Conservation (phyloP, 192 early-diverging fungal genomes). For the Helicostylum pulchrum region DNA sequence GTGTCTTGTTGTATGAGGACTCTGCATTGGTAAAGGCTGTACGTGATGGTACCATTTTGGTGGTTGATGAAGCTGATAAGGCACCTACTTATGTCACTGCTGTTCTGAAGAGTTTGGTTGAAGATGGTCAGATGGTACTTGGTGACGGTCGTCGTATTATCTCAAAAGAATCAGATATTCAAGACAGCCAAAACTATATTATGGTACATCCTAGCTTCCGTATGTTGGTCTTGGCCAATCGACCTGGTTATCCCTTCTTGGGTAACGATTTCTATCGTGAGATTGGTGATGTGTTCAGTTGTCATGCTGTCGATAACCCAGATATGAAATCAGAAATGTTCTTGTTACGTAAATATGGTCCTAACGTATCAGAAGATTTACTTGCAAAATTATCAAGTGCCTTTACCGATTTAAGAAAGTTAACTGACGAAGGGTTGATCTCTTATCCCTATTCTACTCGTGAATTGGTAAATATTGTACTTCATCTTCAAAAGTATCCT, state of each 20-base stretch:
- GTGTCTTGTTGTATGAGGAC: slow-evolving; percentile 68
- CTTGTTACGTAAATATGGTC: slow-evolving; percentile 68
- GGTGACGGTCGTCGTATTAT: slow-evolving; percentile 73
- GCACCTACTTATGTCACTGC: slow-evolving; percentile 78
- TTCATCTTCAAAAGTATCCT: slow-evolving; percentile 69
- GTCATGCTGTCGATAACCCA: slow-evolving; percentile 77
- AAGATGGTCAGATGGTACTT: slow-evolving; percentile 77
- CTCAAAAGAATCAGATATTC: slow-evolving; percentile 42
- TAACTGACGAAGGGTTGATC: slow-evolving; percentile 73
- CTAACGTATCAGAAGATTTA: slow-evolving; percentile 64
- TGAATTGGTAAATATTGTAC: slow-evolving; percentile 76
- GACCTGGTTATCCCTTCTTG: slow-evolving; percentile 74
- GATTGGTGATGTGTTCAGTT: slow-evolving; percentile 76
- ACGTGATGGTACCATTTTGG: slow-evolving; percentile 52
- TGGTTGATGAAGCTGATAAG: slow-evolving; percentile 84
- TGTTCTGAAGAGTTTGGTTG: slow-evolving; percentile 67
- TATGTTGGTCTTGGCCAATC: slow-evolving; percentile 82
- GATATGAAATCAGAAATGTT: slow-evolving; percentile 69
- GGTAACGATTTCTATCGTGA: slow-evolving; percentile 83
- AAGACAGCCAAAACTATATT: slow-evolving; percentile 44
- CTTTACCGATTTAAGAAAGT: slow-evolving; percentile 66
- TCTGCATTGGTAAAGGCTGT: slow-evolving; percentile 59
- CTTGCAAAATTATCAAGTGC: slow-evolving; percentile 62
- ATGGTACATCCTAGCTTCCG: slow-evolving; percentile 66
- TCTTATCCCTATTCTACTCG: slow-evolving; percentile 81